Conservation (phyloP, 2,329 filamentous ascomycete genomes). For the Cercospora zeae-maydis region DNA sequence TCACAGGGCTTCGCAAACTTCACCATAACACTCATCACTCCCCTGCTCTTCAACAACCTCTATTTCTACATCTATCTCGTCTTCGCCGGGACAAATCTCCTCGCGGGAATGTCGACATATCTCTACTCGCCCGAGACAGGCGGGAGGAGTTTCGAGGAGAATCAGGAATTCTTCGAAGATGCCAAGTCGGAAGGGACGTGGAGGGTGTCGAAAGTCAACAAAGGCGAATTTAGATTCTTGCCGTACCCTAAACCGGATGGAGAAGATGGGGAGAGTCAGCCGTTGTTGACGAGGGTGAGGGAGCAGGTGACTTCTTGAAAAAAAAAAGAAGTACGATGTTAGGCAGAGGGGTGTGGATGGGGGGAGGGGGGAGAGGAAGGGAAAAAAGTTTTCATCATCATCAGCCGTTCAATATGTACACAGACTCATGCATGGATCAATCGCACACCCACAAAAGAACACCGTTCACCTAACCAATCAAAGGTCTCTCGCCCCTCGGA, state of each 20-base stretch:
- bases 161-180: slow-evolving; percentile 56
- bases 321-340: background rate
- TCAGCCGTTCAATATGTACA: background rate
- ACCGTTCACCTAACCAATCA: slow-evolving; percentile 16
- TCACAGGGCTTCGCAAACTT: slow-evolving; percentile 55
- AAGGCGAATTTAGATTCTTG: slow-evolving; percentile 50
- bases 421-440: background rate
- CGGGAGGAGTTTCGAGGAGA: slow-evolving; percentile 58
- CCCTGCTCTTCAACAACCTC: slow-evolving; percentile 58
- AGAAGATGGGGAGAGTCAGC: slow-evolving; percentile 45
- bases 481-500: slow-evolving; percentile 35
- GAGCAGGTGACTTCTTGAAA: slow-evolving; percentile 37
- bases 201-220: slow-evolving; percentile 52
- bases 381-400: too few relatives aligned
- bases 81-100: slow-evolving; percentile 53
- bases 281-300: slow-evolving; percentile 43
- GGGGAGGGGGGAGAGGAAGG: background rate
- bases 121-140: slow-evolving; percentile 54
- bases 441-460: background rate
- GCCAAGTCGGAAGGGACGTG: slow-evolving; percentile 52
- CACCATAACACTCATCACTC: slow-evolving; percentile 55
- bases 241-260: slow-evolving; percentile 41
- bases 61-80: slow-evolving; percentile 58
- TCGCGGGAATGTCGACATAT: slow-evolving; percentile 56
- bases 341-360: background rate